phyloP scores from a whole-genome alignment of 306 rosid species.

The Parietaria judaica region DNA sequence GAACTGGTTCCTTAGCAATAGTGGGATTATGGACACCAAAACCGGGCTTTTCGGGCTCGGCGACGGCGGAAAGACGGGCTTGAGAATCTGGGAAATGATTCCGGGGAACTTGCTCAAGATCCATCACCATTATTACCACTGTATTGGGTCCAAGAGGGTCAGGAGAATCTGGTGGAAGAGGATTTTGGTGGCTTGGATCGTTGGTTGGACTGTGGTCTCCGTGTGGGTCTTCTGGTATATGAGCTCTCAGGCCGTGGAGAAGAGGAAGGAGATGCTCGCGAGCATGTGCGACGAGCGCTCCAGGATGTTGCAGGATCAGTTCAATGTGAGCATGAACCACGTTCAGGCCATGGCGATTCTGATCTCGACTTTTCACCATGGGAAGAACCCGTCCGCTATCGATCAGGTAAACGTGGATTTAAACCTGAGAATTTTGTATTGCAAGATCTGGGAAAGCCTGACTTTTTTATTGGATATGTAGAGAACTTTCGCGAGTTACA shows the following conservation, averaged over 20 bases:
- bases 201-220: slow-evolving; percentile 46
- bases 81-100: slow-evolving; percentile 64
- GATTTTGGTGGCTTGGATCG: slow-evolving; percentile 54
- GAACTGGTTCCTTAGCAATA: slow-evolving; percentile 51
- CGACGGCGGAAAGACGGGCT: slow-evolving; percentile 48
- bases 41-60: slow-evolving; percentile 36
- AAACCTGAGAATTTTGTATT: no score
- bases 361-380: slow-evolving; percentile 88
- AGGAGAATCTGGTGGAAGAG: slow-evolving; percentile 45
- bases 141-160: slow-evolving; percentile 46
- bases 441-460: no score
- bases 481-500: slow-evolving; percentile 88
- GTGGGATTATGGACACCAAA: slow-evolving; percentile 53
- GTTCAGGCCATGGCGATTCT: slow-evolving; percentile 94
- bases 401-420: slow-evolving; percentile 82
- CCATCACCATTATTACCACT: slow-evolving; percentile 41
- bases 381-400: slow-evolving; percentile 72
- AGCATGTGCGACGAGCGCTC: slow-evolving; percentile 98
- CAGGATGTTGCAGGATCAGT: slow-evolving; percentile 94
- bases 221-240: slow-evolving; percentile 52
- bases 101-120: slow-evolving; percentile 33
- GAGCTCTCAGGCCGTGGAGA: slow-evolving; percentile 61
- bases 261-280: slow-evolving; percentile 77
- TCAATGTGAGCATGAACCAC: slow-evolving; percentile 94
- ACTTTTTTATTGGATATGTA: slow-evolving; percentile 39